Evolutionary conservation across 805 yeast species (phyloP), one percentile per base, ranked within the genome.

Genomic region (Yamadazyma laniorum): DNA sequence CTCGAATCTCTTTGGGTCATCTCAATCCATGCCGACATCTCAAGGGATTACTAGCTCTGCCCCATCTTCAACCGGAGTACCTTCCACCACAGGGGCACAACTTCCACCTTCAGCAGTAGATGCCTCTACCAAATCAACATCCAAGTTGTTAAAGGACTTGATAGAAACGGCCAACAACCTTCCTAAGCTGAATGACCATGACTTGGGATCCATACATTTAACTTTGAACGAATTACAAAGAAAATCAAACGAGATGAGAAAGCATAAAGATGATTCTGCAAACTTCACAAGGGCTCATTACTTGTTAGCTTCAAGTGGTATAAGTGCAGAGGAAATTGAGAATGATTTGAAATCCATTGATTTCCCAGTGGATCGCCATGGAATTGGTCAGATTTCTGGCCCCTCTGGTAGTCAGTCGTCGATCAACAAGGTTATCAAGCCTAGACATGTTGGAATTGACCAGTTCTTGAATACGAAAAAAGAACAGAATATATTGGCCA

Each of bases 281-380:
- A 65, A 66, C 30, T 73, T 65, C 52, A 82, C 88, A 2, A 82
- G 80, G 51, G 93, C 86, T 2, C 98, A 93, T 55, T 93, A 93
- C 58, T 65, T 93, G 27, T 67, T 91, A 30, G 96, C 96, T 5
- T 85, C 90, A 1, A 83, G 91, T 53, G 97, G 97, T 1, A 75
- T 89, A 36, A 80, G 86, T 29, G 82, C 91, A 35, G 95, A 87
- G 50, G 93, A 87, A 40, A 79, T 90, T 27, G 89, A 85, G 47
- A 63, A 62, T 22, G 82, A 79, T 34, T 60, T 82, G 40, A 69
- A 72, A 39, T 35, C 55, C n/a, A 55, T 55, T 28, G 49, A 25
- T 9, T 28, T 33, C 18, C 45, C 44, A 3, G 29, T 28, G 18
- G 43, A 37, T 15, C 36, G 36, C 11, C 36, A 34, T 25, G 21